Evolutionary conservation across 768 basidiomycete species (phyloP).

Genomic region (Vishniacozyma victoriae): DNA sequence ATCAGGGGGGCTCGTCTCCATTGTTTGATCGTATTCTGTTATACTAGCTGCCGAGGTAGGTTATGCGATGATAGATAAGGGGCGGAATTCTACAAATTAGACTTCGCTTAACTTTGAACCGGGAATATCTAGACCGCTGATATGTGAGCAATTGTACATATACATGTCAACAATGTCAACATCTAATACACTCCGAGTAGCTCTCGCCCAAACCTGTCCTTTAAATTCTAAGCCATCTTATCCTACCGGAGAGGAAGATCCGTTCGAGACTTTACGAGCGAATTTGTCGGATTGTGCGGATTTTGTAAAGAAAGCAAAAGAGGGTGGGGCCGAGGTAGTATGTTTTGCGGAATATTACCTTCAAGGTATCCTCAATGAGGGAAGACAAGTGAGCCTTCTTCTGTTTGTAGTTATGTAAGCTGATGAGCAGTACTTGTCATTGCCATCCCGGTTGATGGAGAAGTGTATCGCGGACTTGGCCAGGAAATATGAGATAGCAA

Average conservation of each 20-base stretch:
- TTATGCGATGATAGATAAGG: too few species aligned
- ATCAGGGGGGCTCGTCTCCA: too few species aligned
- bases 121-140: too few species aligned
- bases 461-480: conserved; percentile 10
- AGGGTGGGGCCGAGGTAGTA: conserved; percentile 15
- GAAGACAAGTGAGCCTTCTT: conserved; percentile 15
- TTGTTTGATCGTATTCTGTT: too few species aligned
- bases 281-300: not conserved
- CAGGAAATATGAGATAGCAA: conserved; percentile 7
- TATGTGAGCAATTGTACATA: too few species aligned
- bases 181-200: not conserved
- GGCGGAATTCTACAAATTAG: too few species aligned
- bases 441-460: conserved; percentile 7
- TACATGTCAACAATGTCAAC: too few species aligned
- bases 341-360: conserved; percentile 28
- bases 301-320: conserved; percentile 1
- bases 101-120: too few species aligned
- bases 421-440: conserved; percentile 15
- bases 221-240: not conserved
- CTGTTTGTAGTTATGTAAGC: too few species aligned
- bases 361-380: conserved; percentile 17
- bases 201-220: conserved; percentile 14
- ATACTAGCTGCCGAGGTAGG: too few species aligned
- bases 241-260: too few species aligned
- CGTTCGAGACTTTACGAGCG: not conserved